Percentiles rank a stretch among this genome's conserved stretches.
These are phyloP conservation scores for Pestalotiopsis sp. DNA, from an alignment of 2,329 filamentous ascomycete genomes.

Conservation along the genomic window DNA sequence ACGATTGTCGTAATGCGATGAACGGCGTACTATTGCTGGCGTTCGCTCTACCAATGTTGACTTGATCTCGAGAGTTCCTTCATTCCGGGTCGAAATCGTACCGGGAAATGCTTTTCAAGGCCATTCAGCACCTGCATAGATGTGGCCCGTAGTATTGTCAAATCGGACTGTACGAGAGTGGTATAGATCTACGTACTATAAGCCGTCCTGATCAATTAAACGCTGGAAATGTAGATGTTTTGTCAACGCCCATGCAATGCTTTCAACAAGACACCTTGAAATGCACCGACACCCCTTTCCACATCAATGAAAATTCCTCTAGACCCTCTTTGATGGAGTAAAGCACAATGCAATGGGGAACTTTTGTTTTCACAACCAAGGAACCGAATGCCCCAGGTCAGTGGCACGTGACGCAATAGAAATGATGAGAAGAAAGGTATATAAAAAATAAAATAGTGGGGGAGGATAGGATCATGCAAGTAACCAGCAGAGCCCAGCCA, in stretches of 20 bases:
- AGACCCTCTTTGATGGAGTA: background rate
- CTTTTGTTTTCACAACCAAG: background rate
- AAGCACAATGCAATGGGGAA: background rate
- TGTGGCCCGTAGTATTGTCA: background rate
- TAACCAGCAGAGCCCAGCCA: background rate
- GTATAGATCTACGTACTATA: background rate
- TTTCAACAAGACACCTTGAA: background rate
- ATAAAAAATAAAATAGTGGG: background rate
- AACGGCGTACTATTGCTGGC: too few relatives aligned
- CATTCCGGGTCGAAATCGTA: background rate
- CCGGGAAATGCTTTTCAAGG: background rate
- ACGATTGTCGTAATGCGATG: too few relatives aligned
- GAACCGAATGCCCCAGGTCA: background rate
- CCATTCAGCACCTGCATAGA: background rate
- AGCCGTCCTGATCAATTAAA: background rate
- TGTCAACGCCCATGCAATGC: background rate
- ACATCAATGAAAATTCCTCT: background rate
- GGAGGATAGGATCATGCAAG: background rate
- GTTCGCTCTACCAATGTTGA: too few relatives aligned
- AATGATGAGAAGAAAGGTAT: background rate
- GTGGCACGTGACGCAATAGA: background rate
- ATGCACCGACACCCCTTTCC: background rate
- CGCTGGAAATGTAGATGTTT: background rate
- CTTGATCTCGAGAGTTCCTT: too few relatives aligned
- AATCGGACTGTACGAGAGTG: background rate